Evolutionary conservation across 2,329 filamentous ascomycete genomes (phyloP).

Genomic region (Diplodia mutila): DNA sequence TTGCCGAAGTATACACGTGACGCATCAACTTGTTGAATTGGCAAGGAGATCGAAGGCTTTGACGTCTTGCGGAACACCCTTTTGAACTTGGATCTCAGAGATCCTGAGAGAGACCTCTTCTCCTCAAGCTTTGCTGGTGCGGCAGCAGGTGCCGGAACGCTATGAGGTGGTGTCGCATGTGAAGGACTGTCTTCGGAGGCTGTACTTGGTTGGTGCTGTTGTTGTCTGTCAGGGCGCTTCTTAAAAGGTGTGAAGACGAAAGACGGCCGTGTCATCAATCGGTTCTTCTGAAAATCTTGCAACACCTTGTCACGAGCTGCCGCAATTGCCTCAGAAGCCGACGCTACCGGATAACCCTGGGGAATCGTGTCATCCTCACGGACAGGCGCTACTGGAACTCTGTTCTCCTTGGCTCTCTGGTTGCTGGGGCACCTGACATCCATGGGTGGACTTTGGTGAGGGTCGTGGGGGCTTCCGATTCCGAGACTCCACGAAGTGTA

Average conservation of each 20-base stretch:
- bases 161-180: background rate
- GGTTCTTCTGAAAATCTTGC: conserved; percentile 45
- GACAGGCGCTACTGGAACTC: background rate
- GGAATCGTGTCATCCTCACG: conserved; percentile 25
- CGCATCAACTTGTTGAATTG: conserved; percentile 59
- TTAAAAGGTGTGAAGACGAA: conserved; percentile 50
- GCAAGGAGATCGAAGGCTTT: conserved; percentile 40
- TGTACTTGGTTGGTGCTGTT: conserved; percentile 27
- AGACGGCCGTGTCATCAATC: conserved; percentile 48
- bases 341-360: background rate
- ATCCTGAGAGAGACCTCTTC: conserved; percentile 66
- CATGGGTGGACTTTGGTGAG: background rate
- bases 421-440: background rate
- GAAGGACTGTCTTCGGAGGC: background rate
- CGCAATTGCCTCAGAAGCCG: conserved; percentile 1
- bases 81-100: conserved; percentile 65
- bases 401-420: background rate
- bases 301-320: conserved; percentile 46
- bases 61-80: conserved; percentile 56
- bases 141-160: background rate
- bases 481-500: conserved; percentile 23
- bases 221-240: conserved; percentile 43
- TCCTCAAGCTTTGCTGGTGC: conserved; percentile 29
- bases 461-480: background rate
- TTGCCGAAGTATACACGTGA: conserved; percentile 44